Conservation (phyloP, 139 green algal genomes). For the Pleodorina starrii region DNA sequence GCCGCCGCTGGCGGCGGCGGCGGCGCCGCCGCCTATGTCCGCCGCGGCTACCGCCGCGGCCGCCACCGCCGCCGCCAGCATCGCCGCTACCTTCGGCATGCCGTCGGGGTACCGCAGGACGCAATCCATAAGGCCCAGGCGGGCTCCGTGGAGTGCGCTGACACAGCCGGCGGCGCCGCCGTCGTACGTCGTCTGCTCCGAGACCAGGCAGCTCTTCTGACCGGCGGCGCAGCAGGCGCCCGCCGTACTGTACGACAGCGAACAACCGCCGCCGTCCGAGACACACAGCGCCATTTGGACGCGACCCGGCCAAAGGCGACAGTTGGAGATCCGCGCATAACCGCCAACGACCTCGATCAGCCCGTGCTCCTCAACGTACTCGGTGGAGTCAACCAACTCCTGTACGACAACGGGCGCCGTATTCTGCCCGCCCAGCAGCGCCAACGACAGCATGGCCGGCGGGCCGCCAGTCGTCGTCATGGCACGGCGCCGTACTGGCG, state of each 20-base stretch:
- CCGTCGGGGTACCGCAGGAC: background rate
- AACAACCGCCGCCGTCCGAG: background rate
- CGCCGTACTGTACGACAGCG: background rate
- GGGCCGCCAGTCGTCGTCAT: background rate
- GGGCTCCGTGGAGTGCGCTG: background rate
- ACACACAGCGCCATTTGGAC: conserved; percentile 39
- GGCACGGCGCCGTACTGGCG: background rate
- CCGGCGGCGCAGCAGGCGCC: conserved; percentile 9
- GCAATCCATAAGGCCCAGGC: background rate
- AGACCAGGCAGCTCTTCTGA: background rate
- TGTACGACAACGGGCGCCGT: background rate
- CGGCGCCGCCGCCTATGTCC: background rate
- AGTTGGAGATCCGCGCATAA: conserved; percentile 21
- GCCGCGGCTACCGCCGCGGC: background rate
- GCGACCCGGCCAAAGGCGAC: conserved; percentile 11
- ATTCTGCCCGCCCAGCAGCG: background rate
- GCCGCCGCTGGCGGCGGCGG: background rate
- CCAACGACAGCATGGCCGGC: background rate
- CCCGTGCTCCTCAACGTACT: conserved; percentile 34
- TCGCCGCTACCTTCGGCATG: background rate
- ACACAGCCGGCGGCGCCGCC: conserved; percentile 33
- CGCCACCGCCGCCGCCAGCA: background rate
- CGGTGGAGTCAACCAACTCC: conserved; percentile 6
- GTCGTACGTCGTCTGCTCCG: background rate
- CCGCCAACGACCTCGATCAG: conserved; percentile 39